phyloP scores from a whole-genome alignment of 1,139 yeast species.

The Yarrowia galli region DNA sequence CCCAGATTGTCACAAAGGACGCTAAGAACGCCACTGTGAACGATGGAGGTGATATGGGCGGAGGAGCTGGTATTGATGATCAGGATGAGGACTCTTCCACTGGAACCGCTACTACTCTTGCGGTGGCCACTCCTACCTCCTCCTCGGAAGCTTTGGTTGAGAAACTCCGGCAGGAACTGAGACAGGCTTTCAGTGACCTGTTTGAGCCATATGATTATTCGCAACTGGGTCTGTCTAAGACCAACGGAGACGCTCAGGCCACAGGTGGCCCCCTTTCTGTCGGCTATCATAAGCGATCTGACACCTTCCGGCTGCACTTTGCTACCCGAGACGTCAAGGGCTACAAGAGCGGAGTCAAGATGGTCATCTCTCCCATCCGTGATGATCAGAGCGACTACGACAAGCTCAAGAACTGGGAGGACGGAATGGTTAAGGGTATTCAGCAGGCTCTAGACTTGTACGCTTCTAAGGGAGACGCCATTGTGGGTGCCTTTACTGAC shows the following conservation, averaged over 20 bases:
- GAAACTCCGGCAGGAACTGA: constrained; percentile 19
- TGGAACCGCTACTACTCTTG: constrained; percentile 1
- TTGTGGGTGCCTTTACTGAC: constrained; percentile 27
- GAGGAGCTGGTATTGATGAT: constrained; percentile 16
- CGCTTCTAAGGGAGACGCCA: constrained; percentile 23
- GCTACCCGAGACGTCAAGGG: constrained; percentile 24
- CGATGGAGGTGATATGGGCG: constrained; percentile 23
- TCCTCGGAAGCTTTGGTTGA: constrained; percentile 5
- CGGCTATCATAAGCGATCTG: constrained; percentile 20
- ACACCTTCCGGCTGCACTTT: constrained; percentile 16
- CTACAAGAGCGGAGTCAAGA: constrained; percentile 20
- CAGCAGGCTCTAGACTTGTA: constrained; percentile 33
- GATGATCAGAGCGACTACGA: constrained; percentile 11
- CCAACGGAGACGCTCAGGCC: constrained; percentile 27
- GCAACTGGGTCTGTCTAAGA: constrained; percentile 9
- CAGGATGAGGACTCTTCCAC: constrained; percentile 1
- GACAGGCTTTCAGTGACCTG: constrained; percentile 5
- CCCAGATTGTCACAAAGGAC: constrained; percentile 26
- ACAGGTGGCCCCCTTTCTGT: constrained; percentile 26
- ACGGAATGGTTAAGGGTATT: constrained; percentile 8
- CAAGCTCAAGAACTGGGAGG: constrained; percentile 14
- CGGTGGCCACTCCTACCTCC: neutral
- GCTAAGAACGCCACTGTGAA: constrained; percentile 9
- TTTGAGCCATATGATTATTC: constrained; percentile 26
- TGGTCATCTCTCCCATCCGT: constrained; percentile 20